phyloP scores from a whole-genome alignment of 2,329 filamentous ascomycete species.

The Pyrenophora tritici-repentis region DNA sequence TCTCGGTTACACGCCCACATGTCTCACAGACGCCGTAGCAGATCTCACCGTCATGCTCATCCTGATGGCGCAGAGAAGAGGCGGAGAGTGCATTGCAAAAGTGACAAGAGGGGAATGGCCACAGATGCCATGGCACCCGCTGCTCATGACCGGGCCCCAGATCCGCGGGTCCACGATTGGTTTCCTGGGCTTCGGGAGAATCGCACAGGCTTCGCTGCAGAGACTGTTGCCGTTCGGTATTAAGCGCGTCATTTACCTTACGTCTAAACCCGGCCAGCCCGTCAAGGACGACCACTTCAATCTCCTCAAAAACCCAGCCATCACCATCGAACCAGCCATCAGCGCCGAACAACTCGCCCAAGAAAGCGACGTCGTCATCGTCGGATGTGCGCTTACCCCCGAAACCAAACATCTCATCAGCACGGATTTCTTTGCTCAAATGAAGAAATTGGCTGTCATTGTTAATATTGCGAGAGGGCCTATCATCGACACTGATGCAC shows the following conservation, averaged over 20 bases:
- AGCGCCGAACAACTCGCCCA: slow-evolving; percentile 29
- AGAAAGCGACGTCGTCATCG: slow-evolving; percentile 40
- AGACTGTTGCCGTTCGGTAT: slow-evolving; percentile 37
- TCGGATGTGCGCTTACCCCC: slow-evolving; percentile 35
- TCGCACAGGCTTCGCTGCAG: slow-evolving; percentile 34
- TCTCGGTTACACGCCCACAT: slow-evolving; percentile 39
- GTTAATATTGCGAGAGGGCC: slow-evolving; percentile 63
- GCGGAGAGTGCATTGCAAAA: slow-evolving; percentile 32
- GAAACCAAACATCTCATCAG: slow-evolving; percentile 36
- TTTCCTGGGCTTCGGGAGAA: slow-evolving; percentile 39
- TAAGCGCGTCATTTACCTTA: slow-evolving; percentile 31
- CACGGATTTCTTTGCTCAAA: slow-evolving; percentile 49
- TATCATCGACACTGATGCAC: slow-evolving; percentile 59
- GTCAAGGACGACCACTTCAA: slow-evolving; percentile 33
- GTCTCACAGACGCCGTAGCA: slow-evolving; percentile 39
- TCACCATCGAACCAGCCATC: slow-evolving; percentile 28
- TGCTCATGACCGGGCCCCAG: slow-evolving; percentile 38
- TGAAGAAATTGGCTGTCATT: slow-evolving; percentile 59
- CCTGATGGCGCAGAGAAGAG: slow-evolving; percentile 40
- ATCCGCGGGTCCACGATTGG: slow-evolving; percentile 32
- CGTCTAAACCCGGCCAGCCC: slow-evolving; percentile 30
- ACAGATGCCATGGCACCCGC: slow-evolving; percentile 38
- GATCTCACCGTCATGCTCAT: slow-evolving; percentile 39
- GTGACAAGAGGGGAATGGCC: slow-evolving; percentile 36
- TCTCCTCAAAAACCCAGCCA: slow-evolving; percentile 19